Base-by-base conservation (phyloP, 768 basidiomycete species). In the Lactifluus pinguis region DNA sequence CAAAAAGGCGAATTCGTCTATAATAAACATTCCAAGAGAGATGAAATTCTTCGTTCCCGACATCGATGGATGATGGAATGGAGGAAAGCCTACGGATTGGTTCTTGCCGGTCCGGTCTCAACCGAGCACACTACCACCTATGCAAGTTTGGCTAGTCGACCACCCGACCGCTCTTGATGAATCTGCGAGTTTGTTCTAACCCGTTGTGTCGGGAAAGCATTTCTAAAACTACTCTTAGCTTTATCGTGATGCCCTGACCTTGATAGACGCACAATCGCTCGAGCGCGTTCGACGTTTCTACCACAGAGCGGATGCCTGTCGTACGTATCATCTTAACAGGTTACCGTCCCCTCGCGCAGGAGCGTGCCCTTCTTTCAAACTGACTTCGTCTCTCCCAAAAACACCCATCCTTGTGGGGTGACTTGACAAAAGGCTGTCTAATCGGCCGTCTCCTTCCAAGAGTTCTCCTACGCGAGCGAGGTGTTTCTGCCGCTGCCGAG, bases 11-110 rank as follows among this genome's bases (percentile, higher is more conserved):
- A 93, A 89, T 63, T 86, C 79, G 71, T 97, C 93, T 67, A 95
- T 80, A 68, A 97, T 94, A 75, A 95, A 95, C 82, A 93, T 83
- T 7, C 92, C 93, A 30, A 93, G 76, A n/a, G 85, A 83, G 19
- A 81, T 82, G 50, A 91, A 85, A 21, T 59, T 51, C 29, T 60
- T 54, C 11, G 59, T 11, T 21, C 48, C 47, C 54, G 55, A 52
- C 60, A 61, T 61, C 25, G 49, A n/a, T 50, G 32, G 32, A 34
- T 34, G 53, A 42, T 42, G 13, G 29, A 5, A 25, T 21, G 10
- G 38, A 38, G 10, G 32, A 34, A 34, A 34, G 32, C 32, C 32
- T 25, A 34, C 2, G 6, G 4, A 2, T 29, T 39, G 50, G 49
- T 47, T 11, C 1, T 39, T 44, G 48, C 49, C 60, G 36, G 39